phyloP scores from a whole-genome alignment of 805 yeast species.

The Cyberlindnera mississippiensis region DNA sequence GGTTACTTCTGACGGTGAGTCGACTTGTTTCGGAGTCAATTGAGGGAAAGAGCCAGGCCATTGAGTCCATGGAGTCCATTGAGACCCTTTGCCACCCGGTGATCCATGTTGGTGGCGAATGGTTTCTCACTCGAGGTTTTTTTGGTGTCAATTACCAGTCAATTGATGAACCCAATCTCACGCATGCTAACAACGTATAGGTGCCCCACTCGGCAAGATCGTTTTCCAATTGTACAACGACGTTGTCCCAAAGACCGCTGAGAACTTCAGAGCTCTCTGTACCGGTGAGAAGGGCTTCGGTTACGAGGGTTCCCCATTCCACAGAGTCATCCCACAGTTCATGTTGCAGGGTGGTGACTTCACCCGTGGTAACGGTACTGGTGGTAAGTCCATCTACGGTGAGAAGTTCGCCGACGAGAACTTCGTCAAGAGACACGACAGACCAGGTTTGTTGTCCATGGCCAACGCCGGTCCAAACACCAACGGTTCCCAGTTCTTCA shows the following conservation, averaged over 20 bases:
- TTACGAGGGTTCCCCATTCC: slow-evolving; percentile 86
- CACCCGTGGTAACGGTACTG: slow-evolving; percentile 92
- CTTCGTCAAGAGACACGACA: slow-evolving; percentile 68
- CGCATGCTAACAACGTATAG: slow-evolving; percentile 16
- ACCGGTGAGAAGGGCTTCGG: slow-evolving; percentile 98
- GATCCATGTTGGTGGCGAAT: too few species aligned
- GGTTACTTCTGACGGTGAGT: slow-evolving; percentile 66
- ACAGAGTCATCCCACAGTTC: slow-evolving; percentile 96
- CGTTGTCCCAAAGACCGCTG: slow-evolving; percentile 92
- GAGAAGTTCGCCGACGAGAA: slow-evolving; percentile 75
- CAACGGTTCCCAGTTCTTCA: slow-evolving; percentile 96
- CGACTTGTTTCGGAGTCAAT: neutral
- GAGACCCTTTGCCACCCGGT: too few species aligned
- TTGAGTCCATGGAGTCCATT: too few species aligned
- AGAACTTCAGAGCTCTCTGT: slow-evolving; percentile 90
- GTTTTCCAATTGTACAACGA: slow-evolving; percentile 86
- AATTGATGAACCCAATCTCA: too few species aligned
- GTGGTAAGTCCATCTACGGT: slow-evolving; percentile 91
- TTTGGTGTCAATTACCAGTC: too few species aligned
- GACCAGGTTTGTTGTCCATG: slow-evolving; percentile 87
- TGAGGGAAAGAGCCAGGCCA: too few species aligned
- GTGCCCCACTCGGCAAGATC: slow-evolving; percentile 74
- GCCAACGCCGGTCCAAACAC: slow-evolving; percentile 98
- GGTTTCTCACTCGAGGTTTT: too few species aligned
- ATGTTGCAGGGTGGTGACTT: slow-evolving; percentile 98